phyloP scores from a whole-genome alignment of 352 stramenopile species.

The Phytophthora brassicae region DNA sequence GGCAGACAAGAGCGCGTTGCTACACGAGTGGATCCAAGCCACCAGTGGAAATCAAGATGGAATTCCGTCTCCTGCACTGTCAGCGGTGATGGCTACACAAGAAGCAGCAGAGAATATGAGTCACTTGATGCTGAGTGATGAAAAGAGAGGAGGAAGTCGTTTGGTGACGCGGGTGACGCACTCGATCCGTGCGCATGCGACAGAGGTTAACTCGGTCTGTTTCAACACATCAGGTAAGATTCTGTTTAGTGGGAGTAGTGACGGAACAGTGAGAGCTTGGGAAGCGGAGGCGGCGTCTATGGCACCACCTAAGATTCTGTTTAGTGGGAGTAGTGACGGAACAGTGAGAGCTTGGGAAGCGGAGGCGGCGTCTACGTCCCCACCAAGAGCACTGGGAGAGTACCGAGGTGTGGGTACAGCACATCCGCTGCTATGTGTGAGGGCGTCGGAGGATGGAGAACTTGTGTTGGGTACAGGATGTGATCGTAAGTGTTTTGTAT shows the following conservation, averaged over 20 bases:
- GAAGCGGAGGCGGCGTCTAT: constrained; percentile 47
- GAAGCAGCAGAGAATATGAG: constrained; percentile 54
- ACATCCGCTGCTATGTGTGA: constrained; percentile 82
- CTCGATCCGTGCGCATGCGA: constrained; percentile 75
- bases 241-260: constrained; percentile 80
- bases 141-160: constrained; percentile 17
- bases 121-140: constrained; percentile 36
- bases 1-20: constrained; percentile 56
- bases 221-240: constrained; percentile 85
- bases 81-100: constrained; percentile 34
- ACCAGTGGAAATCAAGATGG: constrained; percentile 21
- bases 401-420: constrained; percentile 78
- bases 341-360: constrained; percentile 82
- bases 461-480: constrained; percentile 79
- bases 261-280: constrained; percentile 82
- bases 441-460: constrained; percentile 73
- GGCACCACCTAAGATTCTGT: constrained; percentile 72
- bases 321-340: constrained; percentile 81
- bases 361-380: constrained; percentile 30
- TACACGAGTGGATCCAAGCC: constrained; percentile 65
- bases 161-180: constrained; percentile 49
- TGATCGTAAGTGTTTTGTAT: constrained; percentile 86
- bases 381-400: constrained; percentile 53
- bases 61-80: constrained; percentile 15
- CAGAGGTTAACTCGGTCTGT: constrained; percentile 83